Evolutionary conservation across 2,329 filamentous ascomycete species (phyloP), one percentile per base, ranked within the genome.

Genomic region (Fusarium cicatricum): DNA sequence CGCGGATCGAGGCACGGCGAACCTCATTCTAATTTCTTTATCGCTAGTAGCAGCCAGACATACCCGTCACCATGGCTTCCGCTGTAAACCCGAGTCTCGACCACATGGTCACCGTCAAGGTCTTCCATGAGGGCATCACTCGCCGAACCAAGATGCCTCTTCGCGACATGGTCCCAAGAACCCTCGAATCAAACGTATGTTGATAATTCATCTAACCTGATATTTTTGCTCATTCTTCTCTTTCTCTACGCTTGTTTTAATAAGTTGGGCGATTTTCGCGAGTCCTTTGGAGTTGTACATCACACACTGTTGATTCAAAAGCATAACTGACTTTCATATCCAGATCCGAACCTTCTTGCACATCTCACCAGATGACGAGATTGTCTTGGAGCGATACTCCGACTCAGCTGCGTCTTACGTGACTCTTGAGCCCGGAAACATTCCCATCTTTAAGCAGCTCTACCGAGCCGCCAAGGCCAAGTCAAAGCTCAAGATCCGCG

Each of bases 391-490:
- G 80, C 91, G 95, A 66, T 99, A 92, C 79, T 98, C 95, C 63
- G 95, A 99, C 77, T 97, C 92, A 63, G 91, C 92, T 63, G 89
- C 83, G 39, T 81, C 87, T 62, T 98, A 90, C 76, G 85, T 98
- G 64, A 82, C 85, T 38, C 88, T 99, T 56, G 90, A 97, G 74
- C 81, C 86, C 59, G 81, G 82, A 72, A 96, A 97, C 71, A 78
- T 85, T 9, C 82, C 90, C 39, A 91, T 96, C 70, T 99, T 97
- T 83, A 98, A 97, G 82, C 95, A 97, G 74, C 88, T 99, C 36
- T 94, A 95, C 74, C 90, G 95, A 70, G 95, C 95, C 65, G 95
- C 95, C 62, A 99, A 97, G 81, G 95, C 95, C 32, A 99, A 99
- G 83, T 87, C 93, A 64, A 99, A 98, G 87, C 88, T 99, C 67